Evolutionary conservation across 2,329 filamentous ascomycete species (phyloP), one percentile per base, ranked within the genome.

Genomic region (Apiospora pterosperma): DNA sequence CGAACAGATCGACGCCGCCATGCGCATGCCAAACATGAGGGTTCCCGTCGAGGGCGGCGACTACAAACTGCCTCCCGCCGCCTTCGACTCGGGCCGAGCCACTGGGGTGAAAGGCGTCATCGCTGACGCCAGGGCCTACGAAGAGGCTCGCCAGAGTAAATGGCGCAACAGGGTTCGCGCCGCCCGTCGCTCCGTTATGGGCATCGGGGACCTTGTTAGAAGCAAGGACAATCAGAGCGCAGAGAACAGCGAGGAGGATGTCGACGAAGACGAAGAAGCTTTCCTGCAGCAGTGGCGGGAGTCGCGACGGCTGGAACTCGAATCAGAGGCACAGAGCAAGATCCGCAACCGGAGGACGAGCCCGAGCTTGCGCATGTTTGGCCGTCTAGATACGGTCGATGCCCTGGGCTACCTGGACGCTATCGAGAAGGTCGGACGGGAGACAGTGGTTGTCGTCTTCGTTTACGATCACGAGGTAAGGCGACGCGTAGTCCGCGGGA

Each of bases 331-430:
- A 66, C 84, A 89, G 75, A 80, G 83, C 67, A 84, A 77, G 69
- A 82, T 88, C 60, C 84, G 85, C 67, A 91, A 84, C 67, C 83
- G 91, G 72, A 87, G 89, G 72, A 90, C 88, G 62, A 95, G 90
- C 76, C 92, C 93, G 0, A 93, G 90, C 71, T 86, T 91, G 68
- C 84, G 92, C 69, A 83, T 90, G 65, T 98, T 91, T 75, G 96
- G 96, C 25, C 86, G 85, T 14, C 81, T 98, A 67, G 90, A 94
- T 67, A 85, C 88, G 65, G 96, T 98, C 1, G 94, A 98, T 81
- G 95, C 93, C 8, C 82, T 91, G 68, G 96, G 94, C 21, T 99
- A 97, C 73, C 85, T 99, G n/a, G 94, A 98, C 77, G 94, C 95
- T 63, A 93, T 98, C 70, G 96, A 99, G 80, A 96, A 93, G 79